Evolutionary conservation across 192 early-diverging fungal species (phyloP), one percentile per base, ranked within the genome.

Genomic region (Coemansia reversa): DNA sequence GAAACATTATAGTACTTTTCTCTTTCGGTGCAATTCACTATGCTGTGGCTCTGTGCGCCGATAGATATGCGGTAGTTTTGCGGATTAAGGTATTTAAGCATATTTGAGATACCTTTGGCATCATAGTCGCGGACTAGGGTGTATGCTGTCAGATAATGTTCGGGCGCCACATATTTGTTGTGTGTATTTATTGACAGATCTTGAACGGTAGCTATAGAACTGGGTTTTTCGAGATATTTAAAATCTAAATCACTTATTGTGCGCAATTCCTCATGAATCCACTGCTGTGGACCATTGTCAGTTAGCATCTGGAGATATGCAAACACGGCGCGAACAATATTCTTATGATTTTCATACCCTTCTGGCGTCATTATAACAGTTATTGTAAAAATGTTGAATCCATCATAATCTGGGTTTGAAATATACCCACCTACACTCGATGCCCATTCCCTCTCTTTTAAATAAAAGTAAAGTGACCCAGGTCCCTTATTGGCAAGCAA

Each of bases 381-480:
- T 19, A 82, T 33, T 8, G 7, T 32, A 25, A 68, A 66, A 22
- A 65, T 24, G 53, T 55, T 42, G 33, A 75, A 69, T 7, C 59
- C 55, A 16, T 65, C 29, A 20, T 33, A 23, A 35, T 63, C 62
- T 4, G n/a, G 14, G 4, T 51, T 32, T 18, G 55, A 7, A 1
- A 9, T 19, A 27, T 54, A 19, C 14, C 58, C 59, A 29, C 22
- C 7, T 14, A 69, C 28, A 27, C 11, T 5, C 1, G 88, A 84
- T 7, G 91, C 92, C 94, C 94, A 97, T 3, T 92, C 90, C 30
- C 89, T 84, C 48, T 88, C 83, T 65, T 93, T 94, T 28, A 97
- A 72, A 28, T 91, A 74, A 0, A 89, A 86, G 12, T 92, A 71
- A 58, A 98, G 76, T 2, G 94, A 96, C 2, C 96, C 96, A 16